Percentiles rank a stretch among this genome's conserved stretches.
Conservation (phyloP, 257 asterid species). For the Buddleja alternifolia region DNA sequence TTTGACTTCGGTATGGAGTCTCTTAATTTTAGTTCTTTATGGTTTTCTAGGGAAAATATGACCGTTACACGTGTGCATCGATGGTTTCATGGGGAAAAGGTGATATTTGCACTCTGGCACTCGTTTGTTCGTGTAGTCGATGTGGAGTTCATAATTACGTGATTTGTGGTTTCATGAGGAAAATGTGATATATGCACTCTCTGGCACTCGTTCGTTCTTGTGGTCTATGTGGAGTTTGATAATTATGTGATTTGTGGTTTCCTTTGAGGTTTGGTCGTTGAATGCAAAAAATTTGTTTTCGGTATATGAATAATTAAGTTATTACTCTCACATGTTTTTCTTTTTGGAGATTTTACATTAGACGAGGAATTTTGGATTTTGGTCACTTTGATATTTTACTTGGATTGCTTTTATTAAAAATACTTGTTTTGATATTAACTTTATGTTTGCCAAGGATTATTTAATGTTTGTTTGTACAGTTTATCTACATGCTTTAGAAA, state of each 20-base stretch:
- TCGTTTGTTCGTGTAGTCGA: too few relatives aligned
- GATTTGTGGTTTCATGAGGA: background rate
- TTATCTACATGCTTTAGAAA: conserved; percentile 10
- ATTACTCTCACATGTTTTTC: background rate
- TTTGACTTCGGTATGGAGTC: conserved; percentile 65
- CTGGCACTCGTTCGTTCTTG: too few relatives aligned
- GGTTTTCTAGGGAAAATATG: conserved; percentile 12
- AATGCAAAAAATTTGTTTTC: background rate
- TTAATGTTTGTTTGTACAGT: background rate
- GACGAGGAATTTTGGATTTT: background rate
- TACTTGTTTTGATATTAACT: too few relatives aligned
- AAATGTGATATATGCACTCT: too few relatives aligned
- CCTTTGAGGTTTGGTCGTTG: background rate
- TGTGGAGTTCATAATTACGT: conserved; percentile 3
- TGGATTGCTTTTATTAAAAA: background rate
- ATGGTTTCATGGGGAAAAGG: conserved; percentile 13
- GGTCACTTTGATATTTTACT: background rate
- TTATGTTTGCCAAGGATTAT: background rate
- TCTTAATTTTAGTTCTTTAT: background rate
- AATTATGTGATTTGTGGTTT: conserved; percentile 3
- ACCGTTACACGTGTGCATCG: background rate
- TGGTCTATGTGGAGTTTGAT: background rate
- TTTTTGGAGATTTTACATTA: conserved; percentile 5
- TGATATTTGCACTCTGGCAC: conserved; percentile 1
- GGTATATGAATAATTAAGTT: conserved; percentile 15